Percentiles rank a stretch among this genome's conserved stretches.
Evolutionary conservation across 352 stramenopile species (phyloP).

Genomic region (Pythium pyrilobum): DNA sequence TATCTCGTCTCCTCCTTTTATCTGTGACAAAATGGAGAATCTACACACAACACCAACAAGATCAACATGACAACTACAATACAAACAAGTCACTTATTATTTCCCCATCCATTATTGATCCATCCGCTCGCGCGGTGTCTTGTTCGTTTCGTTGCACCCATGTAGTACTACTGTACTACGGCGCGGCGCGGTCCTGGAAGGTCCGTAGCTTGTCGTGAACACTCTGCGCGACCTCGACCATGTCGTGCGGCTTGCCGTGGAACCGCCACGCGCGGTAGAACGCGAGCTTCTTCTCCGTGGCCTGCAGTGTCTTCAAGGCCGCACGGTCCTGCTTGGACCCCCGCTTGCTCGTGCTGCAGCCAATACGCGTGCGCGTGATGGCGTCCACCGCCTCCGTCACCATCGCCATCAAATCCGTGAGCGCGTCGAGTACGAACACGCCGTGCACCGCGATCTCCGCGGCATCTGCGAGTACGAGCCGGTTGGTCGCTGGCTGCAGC

Average conservation of each 20-base stretch:
- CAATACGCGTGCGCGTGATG: conserved; percentile 18
- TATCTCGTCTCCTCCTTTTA: not conserved
- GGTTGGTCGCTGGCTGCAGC: conserved; percentile 16
- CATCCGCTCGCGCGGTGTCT: no score
- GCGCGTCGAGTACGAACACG: conserved; percentile 63
- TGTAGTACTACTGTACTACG: no score
- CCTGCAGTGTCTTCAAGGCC: conserved; percentile 22
- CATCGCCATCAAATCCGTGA: conserved; percentile 44
- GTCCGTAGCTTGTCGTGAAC: no score
- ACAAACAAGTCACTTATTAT: no score
- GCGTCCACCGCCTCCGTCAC: conserved; percentile 25
- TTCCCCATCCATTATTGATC: no score
- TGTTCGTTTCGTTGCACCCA: no score
- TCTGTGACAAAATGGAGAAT: no score
- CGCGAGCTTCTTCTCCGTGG: conserved; percentile 43
- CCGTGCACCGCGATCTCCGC: conserved; percentile 27
- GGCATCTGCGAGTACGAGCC: conserved; percentile 37
- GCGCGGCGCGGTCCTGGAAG: no score
- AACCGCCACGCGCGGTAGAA: conserved; percentile 59
- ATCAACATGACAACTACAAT: no score
- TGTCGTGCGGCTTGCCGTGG: no score
- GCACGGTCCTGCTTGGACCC: conserved; percentile 18
- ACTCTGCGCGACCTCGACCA: no score
- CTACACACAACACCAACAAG: no score
- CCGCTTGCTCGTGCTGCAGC: not conserved